Base-by-base conservation (phyloP, 129 eudicot genomes). In the Saposhnikovia divaricata region DNA sequence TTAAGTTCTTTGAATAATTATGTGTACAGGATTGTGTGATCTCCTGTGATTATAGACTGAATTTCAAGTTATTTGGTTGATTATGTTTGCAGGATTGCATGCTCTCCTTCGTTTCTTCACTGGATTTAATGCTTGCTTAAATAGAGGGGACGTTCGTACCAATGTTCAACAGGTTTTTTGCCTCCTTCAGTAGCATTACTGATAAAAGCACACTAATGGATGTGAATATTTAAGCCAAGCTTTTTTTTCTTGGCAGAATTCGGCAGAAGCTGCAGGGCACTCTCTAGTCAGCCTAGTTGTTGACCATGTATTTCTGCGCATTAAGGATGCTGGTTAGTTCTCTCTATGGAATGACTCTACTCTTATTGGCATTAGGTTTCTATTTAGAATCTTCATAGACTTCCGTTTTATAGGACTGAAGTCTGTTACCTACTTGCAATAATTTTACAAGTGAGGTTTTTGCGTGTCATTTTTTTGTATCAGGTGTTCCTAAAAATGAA, bases 101-200 rank as follows among this genome's bases (percentile, higher is more conserved):
- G 99, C 99, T 82, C 98, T 93, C 90, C 97, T 93, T 78, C 97
- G 93, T 38, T 93, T 93, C 87, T 87, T 93, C 59, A 91, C 97
- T 78, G 98, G 97, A 68, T 85, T 93, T 40, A 88, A 89, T 82
- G 91, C 84, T 59, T 93, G 97, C 84, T 55, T 93, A 75, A 93
- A 91, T 83, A 85, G 98, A 84, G 98, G 97, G 80, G 97, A 91
- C 76, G 83, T 91, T 74, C 88, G 86, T 82, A 92, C 95, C 81
- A 89, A 80, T 88, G 83, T 89, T 68, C 94, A 89, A 83, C 89
- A 88, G 89, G 99, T 95, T 72, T 39, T 81, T 57, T 37, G 59
- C 77, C 80, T 63, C 44, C 43, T 83, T 31, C 46, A 73, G 72
- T 55, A 75, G 23, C 21, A 50, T 21, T 66, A 31, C 51, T 75